Evolutionary conservation across 202 grass and related monocot species (phyloP), one percentile per base, ranked within the genome.

Genomic region (Setaria italica): DNA sequence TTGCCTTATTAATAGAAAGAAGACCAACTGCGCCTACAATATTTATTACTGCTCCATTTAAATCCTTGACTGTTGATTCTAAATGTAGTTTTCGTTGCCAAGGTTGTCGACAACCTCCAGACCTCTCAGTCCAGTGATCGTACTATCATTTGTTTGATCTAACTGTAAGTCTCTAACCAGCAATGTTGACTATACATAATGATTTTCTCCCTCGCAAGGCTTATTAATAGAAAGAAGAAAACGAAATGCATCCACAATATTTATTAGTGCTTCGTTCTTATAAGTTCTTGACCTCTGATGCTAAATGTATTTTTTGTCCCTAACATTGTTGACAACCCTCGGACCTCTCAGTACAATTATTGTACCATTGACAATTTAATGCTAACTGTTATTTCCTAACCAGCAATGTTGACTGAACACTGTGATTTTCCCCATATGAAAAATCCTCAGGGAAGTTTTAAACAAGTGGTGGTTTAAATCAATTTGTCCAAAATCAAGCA

Each of bases 1-100:
- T n/a, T 87, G 21, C 9, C 33, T 29, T 82, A 56, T 71, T 77
- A 60, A 54, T 62, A 43, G 35, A 63, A 63, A 75, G 51, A 71
- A 80, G 9, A 76, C 25, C 9, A 80, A 43, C 29, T 29, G 14
- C 8, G 4, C 32, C 25, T 53, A 25, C 59, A 43, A 39, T 30
- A 77, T 29, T 45, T 83, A 30, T 12, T 74, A 54, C 2, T 62
- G 10, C 46, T 43, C 37, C 0, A 10, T 76, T 39, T 37, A 32
- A 11, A 37, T 76, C 34, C 19, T 57, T 56, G 50, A n/a, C 70
- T 14, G 14, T 47, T 72, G 11, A 2, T 16, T 58, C 17, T 53
- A 67, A 67, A 14, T 67, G 63, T 25, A 68, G 20, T 56, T 69
- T 53, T 68, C 14, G 0, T 70, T 39, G 15, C 49, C 20, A 45